Conservation (phyloP, 176 grass and related monocot genomes). For the Cocos nucifera region DNA sequence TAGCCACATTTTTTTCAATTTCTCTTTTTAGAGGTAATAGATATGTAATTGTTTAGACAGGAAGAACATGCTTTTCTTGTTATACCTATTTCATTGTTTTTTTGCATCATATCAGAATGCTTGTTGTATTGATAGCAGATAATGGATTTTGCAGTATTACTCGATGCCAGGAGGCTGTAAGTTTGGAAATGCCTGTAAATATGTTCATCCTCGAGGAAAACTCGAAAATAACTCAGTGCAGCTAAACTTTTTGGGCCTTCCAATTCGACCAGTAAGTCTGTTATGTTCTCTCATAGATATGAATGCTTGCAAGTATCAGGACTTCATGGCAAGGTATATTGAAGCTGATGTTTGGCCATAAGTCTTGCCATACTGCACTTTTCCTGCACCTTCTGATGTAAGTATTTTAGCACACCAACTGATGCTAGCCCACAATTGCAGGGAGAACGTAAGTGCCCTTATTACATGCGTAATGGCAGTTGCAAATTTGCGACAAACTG, state of each 20-base stretch:
- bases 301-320: neutral
- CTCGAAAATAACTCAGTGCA: constrained; percentile 42
- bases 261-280: constrained; percentile 73
- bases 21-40: too few species aligned
- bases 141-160: constrained; percentile 54
- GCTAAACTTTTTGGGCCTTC: constrained; percentile 94
- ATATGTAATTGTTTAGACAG: too few species aligned
- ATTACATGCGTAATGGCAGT: constrained; percentile 89
- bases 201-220: constrained; percentile 53
- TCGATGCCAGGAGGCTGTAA: constrained; percentile 75
- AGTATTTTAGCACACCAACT: neutral
- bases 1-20: too few species aligned
- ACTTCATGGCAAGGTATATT: constrained; percentile 2
- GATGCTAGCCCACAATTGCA: constrained; percentile 21
- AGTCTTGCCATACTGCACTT: neutral
- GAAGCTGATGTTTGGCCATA: constrained; percentile 1
- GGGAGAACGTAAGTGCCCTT: constrained; percentile 76
- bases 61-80: too few species aligned
- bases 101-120: constrained; percentile 5
- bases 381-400: neutral
- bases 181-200: constrained; percentile 76
- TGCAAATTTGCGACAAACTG: constrained; percentile 86
- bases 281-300: constrained; percentile 9
- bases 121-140: constrained; percentile 11
- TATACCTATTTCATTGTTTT: constrained; percentile 1